A percentile compares a stretch with the other conserved stretches of the same genome.
These are phyloP conservation scores for Abrus pulchellus DNA, from an alignment of 306 rosid species.

Conservation along the genomic window DNA sequence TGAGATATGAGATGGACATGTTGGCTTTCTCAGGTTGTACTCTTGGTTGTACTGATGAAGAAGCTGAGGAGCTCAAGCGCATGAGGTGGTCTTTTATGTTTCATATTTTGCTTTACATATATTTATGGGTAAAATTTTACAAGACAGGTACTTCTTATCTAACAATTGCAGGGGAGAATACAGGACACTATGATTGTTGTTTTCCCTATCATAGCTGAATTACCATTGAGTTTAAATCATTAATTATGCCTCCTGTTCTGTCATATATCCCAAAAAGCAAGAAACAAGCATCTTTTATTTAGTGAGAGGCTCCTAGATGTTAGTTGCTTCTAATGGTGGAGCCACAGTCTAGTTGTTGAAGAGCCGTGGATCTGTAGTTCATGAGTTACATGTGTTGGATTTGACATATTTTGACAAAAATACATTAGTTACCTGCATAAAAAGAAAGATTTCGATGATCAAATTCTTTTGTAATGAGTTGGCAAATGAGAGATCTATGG, in stretches of 20 bases:
- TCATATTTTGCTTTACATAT: slow-evolving; percentile 2
- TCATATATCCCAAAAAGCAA: background rate
- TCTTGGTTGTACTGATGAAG: slow-evolving; percentile 81
- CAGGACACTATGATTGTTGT: background rate
- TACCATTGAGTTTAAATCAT: background rate
- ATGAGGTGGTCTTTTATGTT: slow-evolving; percentile 84
- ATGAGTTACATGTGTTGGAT: background rate
- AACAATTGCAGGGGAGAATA: slow-evolving; percentile 27
- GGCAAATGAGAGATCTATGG: slow-evolving; percentile 39
- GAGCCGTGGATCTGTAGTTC: slow-evolving; percentile 23
- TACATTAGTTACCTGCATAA: slow-evolving; percentile 8
- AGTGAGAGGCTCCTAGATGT: background rate
- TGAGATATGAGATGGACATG: slow-evolving; percentile 99
- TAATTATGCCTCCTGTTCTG: slow-evolving; percentile 19
- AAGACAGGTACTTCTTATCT: slow-evolving; percentile 27
- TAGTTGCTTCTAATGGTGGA: slow-evolving; percentile 4
- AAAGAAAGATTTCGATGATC: background rate
- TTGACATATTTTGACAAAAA: slow-evolving; percentile 31
- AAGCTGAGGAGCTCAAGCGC: slow-evolving; percentile 90
- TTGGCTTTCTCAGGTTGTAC: slow-evolving; percentile 99
- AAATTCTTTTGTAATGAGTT: slow-evolving; percentile 35
- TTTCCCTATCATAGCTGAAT: slow-evolving; percentile 22
- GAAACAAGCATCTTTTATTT: slow-evolving; percentile 17
- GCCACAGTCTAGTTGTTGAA: slow-evolving; percentile 28
- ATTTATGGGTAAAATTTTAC: background rate